phyloP scores from a whole-genome alignment of 306 rosid genomes.

The Vigna reflexopilosa region DNA sequence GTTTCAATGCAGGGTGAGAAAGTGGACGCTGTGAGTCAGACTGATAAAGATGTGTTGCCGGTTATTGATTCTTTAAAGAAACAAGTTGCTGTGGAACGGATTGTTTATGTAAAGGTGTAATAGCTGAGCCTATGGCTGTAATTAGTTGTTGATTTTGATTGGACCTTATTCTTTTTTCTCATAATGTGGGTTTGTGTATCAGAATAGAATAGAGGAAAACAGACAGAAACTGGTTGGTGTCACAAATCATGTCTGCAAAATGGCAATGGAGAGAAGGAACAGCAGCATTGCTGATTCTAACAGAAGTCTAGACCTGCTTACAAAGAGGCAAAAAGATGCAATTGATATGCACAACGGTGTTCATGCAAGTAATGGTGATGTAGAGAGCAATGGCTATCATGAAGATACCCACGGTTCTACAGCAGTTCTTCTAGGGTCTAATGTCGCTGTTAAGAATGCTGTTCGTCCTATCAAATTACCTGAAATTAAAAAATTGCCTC shows the following conservation, averaged over 20 bases:
- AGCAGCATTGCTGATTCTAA: constrained; percentile 43
- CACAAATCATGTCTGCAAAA: constrained; percentile 60
- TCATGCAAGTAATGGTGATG: constrained; percentile 64
- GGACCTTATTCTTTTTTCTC: constrained; percentile 4
- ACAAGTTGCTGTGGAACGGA: constrained; percentile 69
- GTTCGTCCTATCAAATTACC: constrained; percentile 91
- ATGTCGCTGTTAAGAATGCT: constrained; percentile 88
- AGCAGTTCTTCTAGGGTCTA: constrained; percentile 95
- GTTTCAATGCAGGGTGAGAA: constrained; percentile 50
- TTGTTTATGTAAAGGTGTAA: constrained; percentile 68
- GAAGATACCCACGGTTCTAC: constrained; percentile 82
- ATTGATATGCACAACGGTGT: constrained; percentile 83
- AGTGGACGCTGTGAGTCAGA: constrained; percentile 50
- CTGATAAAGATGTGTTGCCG: constrained; percentile 58
- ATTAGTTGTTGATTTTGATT: constrained; percentile 35
- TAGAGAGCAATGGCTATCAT: constrained; percentile 63
- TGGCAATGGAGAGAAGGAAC: constrained; percentile 68
- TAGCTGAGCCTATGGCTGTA: constrained; percentile 23
- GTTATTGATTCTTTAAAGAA: constrained; percentile 83
- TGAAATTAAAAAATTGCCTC: constrained; percentile 85
- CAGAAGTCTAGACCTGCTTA: constrained; percentile 65
- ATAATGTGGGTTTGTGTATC: constrained; percentile 42
- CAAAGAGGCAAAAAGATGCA: constrained; percentile 89
- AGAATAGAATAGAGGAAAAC: constrained; percentile 89
- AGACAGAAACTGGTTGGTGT: constrained; percentile 69